Evolutionary conservation across 768 basidiomycete species (phyloP).

Genomic region (Auriscalpium vulgare): DNA sequence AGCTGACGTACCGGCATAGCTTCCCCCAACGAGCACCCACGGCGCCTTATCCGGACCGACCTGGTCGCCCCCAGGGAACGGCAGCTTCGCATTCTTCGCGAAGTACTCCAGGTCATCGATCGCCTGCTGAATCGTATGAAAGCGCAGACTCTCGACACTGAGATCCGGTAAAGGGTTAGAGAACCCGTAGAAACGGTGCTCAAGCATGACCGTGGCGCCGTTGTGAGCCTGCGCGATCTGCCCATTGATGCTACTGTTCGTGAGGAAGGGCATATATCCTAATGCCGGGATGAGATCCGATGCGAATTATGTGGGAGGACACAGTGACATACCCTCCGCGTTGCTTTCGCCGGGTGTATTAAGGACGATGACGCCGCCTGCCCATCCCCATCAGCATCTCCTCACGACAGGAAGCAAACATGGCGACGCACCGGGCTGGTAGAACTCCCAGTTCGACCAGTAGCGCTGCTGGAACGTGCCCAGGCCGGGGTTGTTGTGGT

Average conservation of each 20-base stretch:
- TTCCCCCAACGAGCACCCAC: slow-evolving; percentile 36
- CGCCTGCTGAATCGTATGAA: too few species aligned
- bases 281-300: too few species aligned
- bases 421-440: slow-evolving; percentile 30
- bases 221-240: slow-evolving; percentile 57
- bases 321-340: slow-evolving; percentile 32
- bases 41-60: slow-evolving; percentile 44
- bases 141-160: slow-evolving; percentile 42
- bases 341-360: slow-evolving; percentile 61
- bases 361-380: slow-evolving; percentile 50
- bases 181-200: slow-evolving; percentile 68
- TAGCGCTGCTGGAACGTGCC: slow-evolving; percentile 76
- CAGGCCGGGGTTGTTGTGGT: slow-evolving; percentile 45
- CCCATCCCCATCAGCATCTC: not conserved
- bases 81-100: slow-evolving; percentile 53
- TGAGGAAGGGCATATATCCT: slow-evolving; percentile 12
- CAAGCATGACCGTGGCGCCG: slow-evolving; percentile 54
- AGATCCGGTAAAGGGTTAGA: slow-evolving; percentile 64
- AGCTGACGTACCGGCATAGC: slow-evolving; percentile 27
- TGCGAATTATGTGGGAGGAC: not conserved
- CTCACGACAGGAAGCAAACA: too few species aligned
- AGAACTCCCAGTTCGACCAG: slow-evolving; percentile 64
- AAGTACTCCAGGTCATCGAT: too few species aligned
- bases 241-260: slow-evolving; percentile 56
- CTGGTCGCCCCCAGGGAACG: slow-evolving; percentile 57